phyloP scores from a whole-genome alignment of 2,329 filamentous ascomycete species.

The Hypoxylon sp. region DNA sequence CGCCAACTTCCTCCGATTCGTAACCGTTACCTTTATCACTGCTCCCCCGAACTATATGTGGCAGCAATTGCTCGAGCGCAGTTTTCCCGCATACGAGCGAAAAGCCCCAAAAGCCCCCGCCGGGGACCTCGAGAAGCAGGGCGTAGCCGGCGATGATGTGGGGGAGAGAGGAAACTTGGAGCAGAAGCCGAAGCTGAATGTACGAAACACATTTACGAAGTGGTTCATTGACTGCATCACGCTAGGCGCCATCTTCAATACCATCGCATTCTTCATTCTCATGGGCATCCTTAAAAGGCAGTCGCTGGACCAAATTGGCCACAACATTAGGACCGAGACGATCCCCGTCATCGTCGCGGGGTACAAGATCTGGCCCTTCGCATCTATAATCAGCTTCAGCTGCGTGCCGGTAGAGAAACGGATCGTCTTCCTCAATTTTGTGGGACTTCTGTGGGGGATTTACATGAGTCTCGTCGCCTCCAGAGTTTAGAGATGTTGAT shows the following conservation, averaged over 20 bases:
- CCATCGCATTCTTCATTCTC: slow-evolving; percentile 62
- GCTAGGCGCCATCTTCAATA: slow-evolving; percentile 63
- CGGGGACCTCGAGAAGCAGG: slow-evolving; percentile 52
- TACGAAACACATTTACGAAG: slow-evolving; percentile 62
- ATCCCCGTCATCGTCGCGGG: slow-evolving; percentile 65
- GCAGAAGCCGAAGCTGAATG: slow-evolving; percentile 56
- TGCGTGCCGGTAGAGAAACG: slow-evolving; percentile 65
- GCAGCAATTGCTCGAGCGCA: slow-evolving; percentile 69
- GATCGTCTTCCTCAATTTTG: slow-evolving; percentile 65
- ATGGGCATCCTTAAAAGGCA: slow-evolving; percentile 65
- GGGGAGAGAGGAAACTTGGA: slow-evolving; percentile 31
- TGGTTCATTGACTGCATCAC: slow-evolving; percentile 68
- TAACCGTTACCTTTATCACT: slow-evolving; percentile 66
- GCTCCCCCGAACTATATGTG: slow-evolving; percentile 72
- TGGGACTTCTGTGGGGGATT: slow-evolving; percentile 66
- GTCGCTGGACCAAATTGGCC: slow-evolving; percentile 54
- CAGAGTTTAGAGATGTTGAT: slow-evolving; percentile 53
- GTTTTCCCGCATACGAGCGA: slow-evolving; percentile 64
- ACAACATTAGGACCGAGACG: slow-evolving; percentile 61
- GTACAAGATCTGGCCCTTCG: slow-evolving; percentile 68
- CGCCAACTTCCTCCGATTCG: slow-evolving; percentile 67
- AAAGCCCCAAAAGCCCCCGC: slow-evolving; percentile 26
- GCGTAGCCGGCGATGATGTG: slow-evolving; percentile 42
- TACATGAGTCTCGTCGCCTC: slow-evolving; percentile 66
- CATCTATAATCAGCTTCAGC: slow-evolving; percentile 66